Evolutionary conservation across 768 basidiomycete genomes (phyloP).

Genomic region (Pholiota molesta): DNA sequence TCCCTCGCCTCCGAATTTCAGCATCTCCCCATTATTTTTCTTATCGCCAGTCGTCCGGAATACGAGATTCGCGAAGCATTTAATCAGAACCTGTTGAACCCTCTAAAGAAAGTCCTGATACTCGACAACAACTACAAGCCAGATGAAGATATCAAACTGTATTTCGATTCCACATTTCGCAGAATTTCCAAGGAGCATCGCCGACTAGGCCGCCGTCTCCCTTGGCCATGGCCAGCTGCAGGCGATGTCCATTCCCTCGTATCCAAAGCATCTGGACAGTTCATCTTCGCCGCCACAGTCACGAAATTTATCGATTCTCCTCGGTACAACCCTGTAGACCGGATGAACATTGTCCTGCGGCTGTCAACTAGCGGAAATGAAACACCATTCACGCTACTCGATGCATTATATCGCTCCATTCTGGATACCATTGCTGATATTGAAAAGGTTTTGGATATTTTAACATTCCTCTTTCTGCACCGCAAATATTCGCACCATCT

Average conservation of each 20-base stretch:
- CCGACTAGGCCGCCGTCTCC: not conserved
- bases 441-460: not conserved
- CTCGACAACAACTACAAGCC: no score
- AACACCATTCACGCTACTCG: not conserved
- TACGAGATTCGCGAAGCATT: no score
- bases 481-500: not conserved
- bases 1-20: no score
- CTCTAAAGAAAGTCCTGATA: no score
- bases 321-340: not conserved
- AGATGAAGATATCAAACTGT: not conserved
- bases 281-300: not conserved
- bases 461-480: not conserved
- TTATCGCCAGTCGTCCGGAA: no score
- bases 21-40: no score
- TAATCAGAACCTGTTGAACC: no score
- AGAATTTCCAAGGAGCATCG: not conserved
- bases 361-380: not conserved
- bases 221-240: not conserved
- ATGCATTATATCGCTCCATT: not conserved
- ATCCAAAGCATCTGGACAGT: not conserved
- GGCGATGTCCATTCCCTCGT: not conserved
- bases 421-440: not conserved
- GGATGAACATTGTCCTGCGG: not conserved
- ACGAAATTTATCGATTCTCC: not conserved
- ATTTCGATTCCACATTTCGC: not conserved